phyloP scores from a whole-genome alignment of 768 basidiomycete species.

The Termitomyces sp. region DNA sequence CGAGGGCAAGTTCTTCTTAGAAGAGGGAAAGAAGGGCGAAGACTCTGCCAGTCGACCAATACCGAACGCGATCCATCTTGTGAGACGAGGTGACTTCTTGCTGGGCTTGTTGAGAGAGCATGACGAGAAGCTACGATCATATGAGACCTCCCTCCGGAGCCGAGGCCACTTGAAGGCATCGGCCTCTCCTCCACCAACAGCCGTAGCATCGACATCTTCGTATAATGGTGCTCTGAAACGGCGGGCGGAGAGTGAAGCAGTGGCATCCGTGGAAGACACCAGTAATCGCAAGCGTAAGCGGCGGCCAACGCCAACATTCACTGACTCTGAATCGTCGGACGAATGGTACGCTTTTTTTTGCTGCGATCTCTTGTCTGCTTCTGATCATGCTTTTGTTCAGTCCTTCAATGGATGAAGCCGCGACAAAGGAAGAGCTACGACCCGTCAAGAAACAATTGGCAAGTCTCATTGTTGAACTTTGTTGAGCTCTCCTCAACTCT shows the following conservation, averaged over 20 bases:
- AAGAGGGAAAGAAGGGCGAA: slow-evolving; percentile 94
- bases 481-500: slow-evolving; percentile 6
- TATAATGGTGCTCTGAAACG: slow-evolving; percentile 62
- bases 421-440: slow-evolving; percentile 92
- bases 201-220: slow-evolving; percentile 67
- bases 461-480: slow-evolving; percentile 23
- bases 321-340: slow-evolving; percentile 90
- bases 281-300: slow-evolving; percentile 79
- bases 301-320: slow-evolving; percentile 94
- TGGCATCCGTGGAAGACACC: slow-evolving; percentile 75
- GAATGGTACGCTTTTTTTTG: slow-evolving; percentile 66
- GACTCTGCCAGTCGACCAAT: slow-evolving; percentile 83
- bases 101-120: slow-evolving; percentile 81
- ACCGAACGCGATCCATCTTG: slow-evolving; percentile 97
- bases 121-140: slow-evolving; percentile 88
- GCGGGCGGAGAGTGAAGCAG: slow-evolving; percentile 83
- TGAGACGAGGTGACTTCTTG: slow-evolving; percentile 94
- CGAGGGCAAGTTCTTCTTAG: slow-evolving; percentile 94
- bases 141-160: slow-evolving; percentile 75
- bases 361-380: slow-evolving; percentile 5
- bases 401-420: slow-evolving; percentile 91
- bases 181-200: slow-evolving; percentile 72
- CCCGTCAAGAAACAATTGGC: slow-evolving; percentile 97
- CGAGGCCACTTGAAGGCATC: slow-evolving; percentile 72
- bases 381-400: slow-evolving; percentile 35